Percentiles rank a stretch among this genome's conserved stretches.
Evolutionary conservation across 306 rosid genomes (phyloP).

Genomic region (Lagenaria siceraria): DNA sequence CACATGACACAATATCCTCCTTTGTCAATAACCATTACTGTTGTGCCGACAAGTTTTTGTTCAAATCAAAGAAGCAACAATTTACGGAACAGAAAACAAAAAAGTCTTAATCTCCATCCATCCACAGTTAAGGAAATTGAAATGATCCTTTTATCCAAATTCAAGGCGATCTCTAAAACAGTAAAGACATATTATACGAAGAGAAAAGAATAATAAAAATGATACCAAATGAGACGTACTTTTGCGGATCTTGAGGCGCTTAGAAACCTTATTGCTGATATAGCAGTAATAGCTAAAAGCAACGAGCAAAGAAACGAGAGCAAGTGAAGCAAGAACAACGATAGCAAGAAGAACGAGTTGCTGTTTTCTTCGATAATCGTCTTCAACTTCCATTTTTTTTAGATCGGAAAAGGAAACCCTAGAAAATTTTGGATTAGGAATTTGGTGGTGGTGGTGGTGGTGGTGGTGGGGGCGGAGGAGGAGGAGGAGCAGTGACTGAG

Average conservation of each 20-base stretch:
- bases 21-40: background rate
- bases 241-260: conserved; percentile 32
- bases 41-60: conserved; percentile 1
- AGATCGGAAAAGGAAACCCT: conserved; percentile 6
- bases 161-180: background rate
- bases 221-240: conserved; percentile 25
- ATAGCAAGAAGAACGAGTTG: conserved; percentile 38
- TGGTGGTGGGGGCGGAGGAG: background rate
- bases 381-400: conserved; percentile 45
- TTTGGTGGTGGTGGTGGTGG: background rate
- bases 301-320: conserved; percentile 56
- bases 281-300: conserved; percentile 85
- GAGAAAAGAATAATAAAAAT: background rate
- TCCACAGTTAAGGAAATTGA: background rate
- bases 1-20: background rate
- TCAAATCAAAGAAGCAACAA: background rate
- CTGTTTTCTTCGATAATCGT: conserved; percentile 44
- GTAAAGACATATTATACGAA: background rate
- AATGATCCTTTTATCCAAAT: background rate
- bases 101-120: background rate
- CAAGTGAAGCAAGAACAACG: conserved; percentile 53
- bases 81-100: background rate
- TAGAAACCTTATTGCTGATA: conserved; percentile 60
- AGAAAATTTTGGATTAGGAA: conserved; percentile 1
- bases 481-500: background rate